Evolutionary conservation across 805 yeast genomes (phyloP), one percentile per base, ranked within the genome.

Genomic region (Blastobotrys peoriensis): DNA sequence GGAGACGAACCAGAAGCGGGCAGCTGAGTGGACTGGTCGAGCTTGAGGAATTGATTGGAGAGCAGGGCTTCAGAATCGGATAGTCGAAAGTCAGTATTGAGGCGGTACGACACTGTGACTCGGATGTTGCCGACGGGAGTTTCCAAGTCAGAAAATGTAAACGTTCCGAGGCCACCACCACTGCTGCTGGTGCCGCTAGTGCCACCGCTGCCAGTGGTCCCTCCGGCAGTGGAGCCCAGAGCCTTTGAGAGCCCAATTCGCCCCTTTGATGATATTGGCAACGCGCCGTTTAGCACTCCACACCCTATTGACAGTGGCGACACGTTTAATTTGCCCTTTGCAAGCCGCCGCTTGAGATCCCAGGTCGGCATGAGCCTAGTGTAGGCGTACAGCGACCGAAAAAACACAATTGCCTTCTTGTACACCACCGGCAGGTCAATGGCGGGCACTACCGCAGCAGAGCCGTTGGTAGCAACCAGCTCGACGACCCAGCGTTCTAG

Each of bases 401-500:
- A 79, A 23, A 84, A 65, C 0, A 88, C 67, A 19, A 86, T 76
- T 23, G 89, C 75, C 53, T 82, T 83, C 55, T 85, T 86, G 65
- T 85, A 83, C 5, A 85, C 74, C 36, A 73, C 63, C 1, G 88
- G 84, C 13, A 83, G 69, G 43, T 85, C 93, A 18, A 56, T 54
- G 16, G 49, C 48, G 6, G 53, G 20, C 5, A 6, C 6, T 8
- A 18, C 16, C 10, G 10, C 30, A 20, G 41, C 36, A 13, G 38
- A 36, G 19, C 27, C 43, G 6, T 19, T 16, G 13, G 13, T 28
- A 20, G 22, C 17, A 8, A 22, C 33, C 48, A 89, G 75, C 61
- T 89, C 96, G 27, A 93, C 66, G 19, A 87, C 70, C 98, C 98
- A 93, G 47, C 98, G 73, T 59, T 93, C 98, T 46, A 93, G 66